Evolutionary conservation across 164 flowering plant species (phyloP).

Genomic region (Hamamelis virginiana): DNA sequence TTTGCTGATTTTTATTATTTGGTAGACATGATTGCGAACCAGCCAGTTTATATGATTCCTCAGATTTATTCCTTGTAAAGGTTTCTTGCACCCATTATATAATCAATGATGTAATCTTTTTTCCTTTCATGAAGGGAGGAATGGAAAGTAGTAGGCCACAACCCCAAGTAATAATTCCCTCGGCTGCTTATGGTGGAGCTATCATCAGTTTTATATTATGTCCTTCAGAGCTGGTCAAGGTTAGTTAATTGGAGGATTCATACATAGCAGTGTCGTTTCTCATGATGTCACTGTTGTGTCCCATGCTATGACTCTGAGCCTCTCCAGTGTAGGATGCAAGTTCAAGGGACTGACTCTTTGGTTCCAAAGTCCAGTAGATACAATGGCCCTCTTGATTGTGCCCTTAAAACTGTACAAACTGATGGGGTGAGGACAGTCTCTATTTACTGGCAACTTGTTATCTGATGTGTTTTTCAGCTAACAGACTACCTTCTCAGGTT

Average conservation of each 20-base stretch:
- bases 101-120: background rate
- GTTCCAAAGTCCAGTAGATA: constrained; percentile 57
- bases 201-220: constrained; percentile 80
- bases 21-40: background rate
- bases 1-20: constrained; percentile 1
- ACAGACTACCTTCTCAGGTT: constrained; percentile 48
- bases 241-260: constrained; percentile 22
- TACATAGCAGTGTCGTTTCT: background rate
- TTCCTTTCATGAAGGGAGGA: constrained; percentile 45
- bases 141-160: constrained; percentile 46
- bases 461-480: constrained; percentile 19
- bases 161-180: constrained; percentile 65
- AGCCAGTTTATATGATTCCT: background rate
- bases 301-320: constrained; percentile 24
- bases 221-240: constrained; percentile 91
- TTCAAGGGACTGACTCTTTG: constrained; percentile 75
- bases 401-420: constrained; percentile 57
- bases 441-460: constrained; percentile 4
- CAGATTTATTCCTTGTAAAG: background rate
- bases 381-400: constrained; percentile 77
- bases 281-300: background rate
- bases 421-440: constrained; percentile 71
- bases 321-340: constrained; percentile 98
- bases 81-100: background rate
- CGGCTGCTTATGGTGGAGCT: constrained; percentile 80